These are phyloP conservation scores for Fusarium bactridioides DNA, from an alignment of 2,329 filamentous ascomycete genomes.

Conservation along the genomic window DNA sequence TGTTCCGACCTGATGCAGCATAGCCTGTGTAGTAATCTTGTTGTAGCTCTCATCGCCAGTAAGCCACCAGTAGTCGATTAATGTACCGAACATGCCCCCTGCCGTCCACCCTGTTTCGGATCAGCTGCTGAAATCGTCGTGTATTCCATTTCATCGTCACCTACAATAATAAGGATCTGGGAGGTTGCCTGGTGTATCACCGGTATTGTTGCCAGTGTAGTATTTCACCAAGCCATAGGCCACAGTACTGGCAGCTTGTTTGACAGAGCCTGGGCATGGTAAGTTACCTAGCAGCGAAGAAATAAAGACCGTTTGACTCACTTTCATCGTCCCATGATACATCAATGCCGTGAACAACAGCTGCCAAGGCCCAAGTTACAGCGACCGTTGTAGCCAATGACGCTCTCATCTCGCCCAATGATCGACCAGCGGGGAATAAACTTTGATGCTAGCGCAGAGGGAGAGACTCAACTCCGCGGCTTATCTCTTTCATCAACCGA, in stretches of 20 bases:
- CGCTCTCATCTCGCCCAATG: not conserved
- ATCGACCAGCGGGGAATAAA: not conserved
- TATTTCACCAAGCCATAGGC: constrained; percentile 58
- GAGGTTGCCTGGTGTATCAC: constrained; percentile 65
- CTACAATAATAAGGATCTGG: constrained; percentile 71
- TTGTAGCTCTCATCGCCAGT: constrained; percentile 74
- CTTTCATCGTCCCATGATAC: constrained; percentile 36
- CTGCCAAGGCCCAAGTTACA: constrained; percentile 18
- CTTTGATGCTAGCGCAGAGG: not conserved
- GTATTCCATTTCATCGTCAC: constrained; percentile 22
- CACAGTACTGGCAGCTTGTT: constrained; percentile 56
- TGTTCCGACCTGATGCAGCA: constrained; percentile 67
- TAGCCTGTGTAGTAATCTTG: constrained; percentile 62
- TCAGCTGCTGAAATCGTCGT: not conserved
- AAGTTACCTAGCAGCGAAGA: not conserved
- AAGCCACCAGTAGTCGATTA: constrained; percentile 77
- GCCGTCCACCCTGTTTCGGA: constrained; percentile 69
- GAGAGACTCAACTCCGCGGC: not conserved
- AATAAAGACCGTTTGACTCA: not conserved
- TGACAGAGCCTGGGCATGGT: constrained; percentile 55
- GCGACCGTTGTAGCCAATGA: constrained; percentile 17
- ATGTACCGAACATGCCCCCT: constrained; percentile 74
- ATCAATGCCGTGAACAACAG: constrained; percentile 16
- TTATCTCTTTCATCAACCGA: not conserved
- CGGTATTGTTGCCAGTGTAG: constrained; percentile 66